Evolutionary conservation across 129 eudicot species (phyloP).

Genomic region (Kitagawia praeruptora): DNA sequence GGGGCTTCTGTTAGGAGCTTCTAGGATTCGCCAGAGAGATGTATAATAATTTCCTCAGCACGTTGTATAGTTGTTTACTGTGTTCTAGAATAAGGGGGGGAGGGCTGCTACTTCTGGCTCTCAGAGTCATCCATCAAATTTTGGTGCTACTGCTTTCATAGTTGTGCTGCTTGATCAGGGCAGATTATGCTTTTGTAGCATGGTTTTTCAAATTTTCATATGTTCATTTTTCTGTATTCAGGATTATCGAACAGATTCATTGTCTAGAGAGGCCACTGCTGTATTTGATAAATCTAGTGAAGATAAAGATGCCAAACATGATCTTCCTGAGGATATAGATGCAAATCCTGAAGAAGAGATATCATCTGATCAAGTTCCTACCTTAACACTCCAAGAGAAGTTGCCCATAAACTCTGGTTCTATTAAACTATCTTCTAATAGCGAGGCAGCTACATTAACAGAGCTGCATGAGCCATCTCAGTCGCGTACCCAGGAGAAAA

Average conservation of each 20-base stretch:
- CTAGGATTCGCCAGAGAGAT: neutral
- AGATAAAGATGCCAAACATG: constrained; percentile 30
- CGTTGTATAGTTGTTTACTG: neutral
- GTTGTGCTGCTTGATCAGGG: neutral
- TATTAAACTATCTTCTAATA: constrained; percentile 11
- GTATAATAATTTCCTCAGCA: neutral
- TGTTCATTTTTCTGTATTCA: constrained; percentile 18
- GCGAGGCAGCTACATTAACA: constrained; percentile 23
- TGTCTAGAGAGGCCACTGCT: constrained; percentile 30
- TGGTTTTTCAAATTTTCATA: neutral
- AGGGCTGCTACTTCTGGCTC: neutral
- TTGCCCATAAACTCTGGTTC: constrained; percentile 29
- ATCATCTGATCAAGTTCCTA: constrained; percentile 60
- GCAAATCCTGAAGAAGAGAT: constrained; percentile 41
- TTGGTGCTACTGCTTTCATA: neutral
- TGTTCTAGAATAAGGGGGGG: neutral
- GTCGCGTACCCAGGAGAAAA: constrained; percentile 28
- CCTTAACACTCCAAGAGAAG: constrained; percentile 66
- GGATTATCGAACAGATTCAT: constrained; percentile 43
- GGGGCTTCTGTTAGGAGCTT: neutral
- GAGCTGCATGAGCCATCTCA: constrained; percentile 27
- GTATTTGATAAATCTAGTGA: constrained; percentile 40
- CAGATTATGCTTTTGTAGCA: neutral
- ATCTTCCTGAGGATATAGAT: constrained; percentile 33
- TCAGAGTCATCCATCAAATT: neutral